Percentiles rank a stretch among this genome's conserved stretches.
These are phyloP conservation scores for Sanghuangporus baumii DNA, from an alignment of 1,284 basidiomycete genomes.

Conservation along the genomic window DNA sequence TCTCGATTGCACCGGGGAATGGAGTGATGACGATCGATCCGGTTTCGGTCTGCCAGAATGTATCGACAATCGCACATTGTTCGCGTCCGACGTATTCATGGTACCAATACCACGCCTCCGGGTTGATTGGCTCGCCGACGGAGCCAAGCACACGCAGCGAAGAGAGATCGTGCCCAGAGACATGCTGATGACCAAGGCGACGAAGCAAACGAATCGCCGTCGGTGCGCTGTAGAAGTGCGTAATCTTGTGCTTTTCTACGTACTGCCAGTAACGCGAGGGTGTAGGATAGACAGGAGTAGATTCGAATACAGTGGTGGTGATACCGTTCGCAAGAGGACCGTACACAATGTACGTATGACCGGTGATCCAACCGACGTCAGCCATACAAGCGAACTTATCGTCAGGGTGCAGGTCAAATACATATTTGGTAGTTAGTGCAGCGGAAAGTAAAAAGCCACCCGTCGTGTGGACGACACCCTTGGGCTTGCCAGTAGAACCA, in stretches of 20 bases:
- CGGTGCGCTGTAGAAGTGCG: constrained; percentile 92
- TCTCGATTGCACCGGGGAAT: constrained; percentile 91
- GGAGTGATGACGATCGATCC: constrained; percentile 95
- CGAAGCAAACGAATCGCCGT: constrained; percentile 92
- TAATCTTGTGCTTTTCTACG: constrained; percentile 90
- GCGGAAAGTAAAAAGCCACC: constrained; percentile 92
- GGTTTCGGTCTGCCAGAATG: constrained; percentile 98
- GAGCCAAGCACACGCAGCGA: constrained; percentile 85
- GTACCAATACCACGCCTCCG: constrained; percentile 99
- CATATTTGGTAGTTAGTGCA: constrained; percentile 89
- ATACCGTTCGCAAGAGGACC: constrained; percentile 91
- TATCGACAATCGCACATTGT: constrained; percentile 94
- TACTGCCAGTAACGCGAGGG: constrained; percentile 97
- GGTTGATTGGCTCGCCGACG: constrained; percentile 98
- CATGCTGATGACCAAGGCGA: constrained; percentile 83
- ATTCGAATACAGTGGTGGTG: constrained; percentile 93
- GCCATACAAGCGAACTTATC: constrained; percentile 98
- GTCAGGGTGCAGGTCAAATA: constrained; percentile 93
- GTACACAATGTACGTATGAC: constrained; percentile 97
- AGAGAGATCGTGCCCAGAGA: constrained; percentile 80
- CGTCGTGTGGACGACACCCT: constrained; percentile 94
- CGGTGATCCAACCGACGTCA: constrained; percentile 98
- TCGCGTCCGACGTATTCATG: constrained; percentile 87
- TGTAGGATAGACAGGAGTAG: constrained; percentile 94
- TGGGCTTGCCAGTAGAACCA: constrained; percentile 94